Conservation (phyloP, 768 basidiomycete species). For the Tricholoma bakamatsutake region DNA sequence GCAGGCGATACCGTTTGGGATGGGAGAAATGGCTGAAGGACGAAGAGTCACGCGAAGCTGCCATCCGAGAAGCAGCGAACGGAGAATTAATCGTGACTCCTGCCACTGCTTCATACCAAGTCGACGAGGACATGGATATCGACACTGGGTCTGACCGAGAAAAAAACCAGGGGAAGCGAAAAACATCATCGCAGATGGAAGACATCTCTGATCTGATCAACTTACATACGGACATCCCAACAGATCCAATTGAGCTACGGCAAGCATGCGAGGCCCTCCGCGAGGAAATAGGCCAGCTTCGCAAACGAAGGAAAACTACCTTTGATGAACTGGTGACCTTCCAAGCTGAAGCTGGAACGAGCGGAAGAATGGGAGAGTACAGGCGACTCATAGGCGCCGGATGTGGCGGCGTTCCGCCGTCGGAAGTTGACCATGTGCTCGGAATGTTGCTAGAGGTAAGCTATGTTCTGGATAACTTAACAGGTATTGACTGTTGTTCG, state of each 20-base stretch:
- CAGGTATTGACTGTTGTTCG: background rate
- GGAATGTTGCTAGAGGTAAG: slow-evolving; percentile 80
- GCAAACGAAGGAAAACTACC: slow-evolving; percentile 61
- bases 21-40: slow-evolving; percentile 93
- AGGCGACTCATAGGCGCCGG: slow-evolving; percentile 84
- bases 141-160: slow-evolving; percentile 34
- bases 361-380: slow-evolving; percentile 86
- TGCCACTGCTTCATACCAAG: slow-evolving; percentile 38
- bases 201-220: slow-evolving; percentile 60
- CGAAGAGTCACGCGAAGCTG: slow-evolving; percentile 73
- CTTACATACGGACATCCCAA: slow-evolving; percentile 53
- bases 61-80: slow-evolving; percentile 55
- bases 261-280: slow-evolving; percentile 54
- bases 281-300: slow-evolving; percentile 58
- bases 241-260: slow-evolving; percentile 47
- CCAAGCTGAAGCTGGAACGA: slow-evolving; percentile 88
- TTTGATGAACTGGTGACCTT: slow-evolving; percentile 76
- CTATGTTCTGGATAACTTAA: background rate
- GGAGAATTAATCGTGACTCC: slow-evolving; percentile 48
- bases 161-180: slow-evolving; percentile 51
- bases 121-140: slow-evolving; percentile 41
- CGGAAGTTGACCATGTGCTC: slow-evolving; percentile 86
- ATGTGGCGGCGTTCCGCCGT: slow-evolving; percentile 77
- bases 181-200: slow-evolving; percentile 41
- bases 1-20: slow-evolving; percentile 72